Conservation (phyloP, 1,284 basidiomycete genomes). For the Microbotryum scabiosae region DNA sequence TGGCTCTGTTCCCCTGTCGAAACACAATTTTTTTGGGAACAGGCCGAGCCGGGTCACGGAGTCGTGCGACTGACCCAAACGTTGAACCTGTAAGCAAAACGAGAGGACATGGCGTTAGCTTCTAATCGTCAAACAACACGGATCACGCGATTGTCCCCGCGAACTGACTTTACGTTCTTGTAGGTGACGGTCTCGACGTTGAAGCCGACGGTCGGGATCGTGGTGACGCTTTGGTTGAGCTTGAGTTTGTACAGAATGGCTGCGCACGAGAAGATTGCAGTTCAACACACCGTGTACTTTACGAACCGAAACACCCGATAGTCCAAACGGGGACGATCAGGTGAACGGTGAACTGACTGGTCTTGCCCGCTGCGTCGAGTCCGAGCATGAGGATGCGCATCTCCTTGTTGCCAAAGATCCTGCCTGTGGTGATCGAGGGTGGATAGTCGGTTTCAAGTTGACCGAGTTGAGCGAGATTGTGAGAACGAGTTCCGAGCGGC, state of each 20-base stretch:
- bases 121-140: not conserved
- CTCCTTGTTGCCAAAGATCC: conserved; percentile 39
- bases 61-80: conserved; percentile 37
- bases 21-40: not conserved
- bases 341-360: conserved; percentile 49
- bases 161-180: conserved; percentile 41
- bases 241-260: conserved; percentile 46
- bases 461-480: not conserved
- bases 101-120: no score
- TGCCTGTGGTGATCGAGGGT: conserved; percentile 11
- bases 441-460: no score
- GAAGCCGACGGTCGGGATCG: conserved; percentile 49
- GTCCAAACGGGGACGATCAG: not conserved
- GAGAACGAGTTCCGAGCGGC: not conserved
- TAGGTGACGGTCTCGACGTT: conserved; percentile 45
- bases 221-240: conserved; percentile 45
- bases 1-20: not conserved
- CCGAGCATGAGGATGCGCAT: conserved; percentile 40
- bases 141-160: not conserved
- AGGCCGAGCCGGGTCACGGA: not conserved
- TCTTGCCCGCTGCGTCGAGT: conserved; percentile 67
- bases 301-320: not conserved
- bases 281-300: not conserved
- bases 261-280: conserved; percentile 37
- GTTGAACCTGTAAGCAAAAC: conserved; percentile 26